These are phyloP conservation scores for Sporisorium graminicola DNA, from an alignment of 1,284 basidiomycete genomes.

Conservation along the genomic window DNA sequence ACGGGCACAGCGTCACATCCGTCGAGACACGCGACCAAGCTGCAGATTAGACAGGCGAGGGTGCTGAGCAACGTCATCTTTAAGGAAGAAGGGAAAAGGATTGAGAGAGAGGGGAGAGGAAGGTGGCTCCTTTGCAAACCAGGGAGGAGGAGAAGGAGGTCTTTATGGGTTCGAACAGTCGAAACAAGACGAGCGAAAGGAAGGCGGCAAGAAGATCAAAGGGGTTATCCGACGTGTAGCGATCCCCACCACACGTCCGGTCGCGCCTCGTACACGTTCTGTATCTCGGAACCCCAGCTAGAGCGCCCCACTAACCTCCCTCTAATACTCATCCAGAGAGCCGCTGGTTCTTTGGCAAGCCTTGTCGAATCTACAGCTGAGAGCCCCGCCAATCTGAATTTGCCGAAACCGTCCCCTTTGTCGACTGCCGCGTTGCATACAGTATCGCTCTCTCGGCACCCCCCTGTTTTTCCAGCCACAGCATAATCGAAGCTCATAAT, in stretches of 20 bases:
- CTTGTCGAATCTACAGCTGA: too few species aligned
- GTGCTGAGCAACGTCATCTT: conserved; percentile 17
- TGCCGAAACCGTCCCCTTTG: neutral
- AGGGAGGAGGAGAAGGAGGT: neutral
- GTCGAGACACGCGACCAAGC: conserved; percentile 22
- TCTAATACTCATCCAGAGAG: too few species aligned
- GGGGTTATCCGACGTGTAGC: conserved; percentile 27
- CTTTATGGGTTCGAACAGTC: neutral
- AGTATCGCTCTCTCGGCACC: neutral
- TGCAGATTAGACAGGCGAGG: conserved; percentile 31
- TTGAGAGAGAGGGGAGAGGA: neutral
- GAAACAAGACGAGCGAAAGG: neutral
- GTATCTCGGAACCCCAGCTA: too few species aligned
- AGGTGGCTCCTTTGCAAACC: neutral
- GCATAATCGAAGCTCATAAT: neutral
- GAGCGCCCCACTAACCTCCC: too few species aligned
- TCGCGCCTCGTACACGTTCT: too few species aligned
- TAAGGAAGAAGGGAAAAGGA: neutral
- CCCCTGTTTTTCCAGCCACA: neutral
- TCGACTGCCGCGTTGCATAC: neutral
- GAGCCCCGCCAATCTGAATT: too few species aligned
- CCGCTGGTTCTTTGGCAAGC: too few species aligned
- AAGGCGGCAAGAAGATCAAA: conserved; percentile 18
- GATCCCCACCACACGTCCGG: conserved; percentile 27
- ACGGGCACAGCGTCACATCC: conserved; percentile 12